These are phyloP conservation scores for Mucor lusitanicus DNA, from an alignment of 371 early-diverging fungal genomes.

Conservation along the genomic window DNA sequence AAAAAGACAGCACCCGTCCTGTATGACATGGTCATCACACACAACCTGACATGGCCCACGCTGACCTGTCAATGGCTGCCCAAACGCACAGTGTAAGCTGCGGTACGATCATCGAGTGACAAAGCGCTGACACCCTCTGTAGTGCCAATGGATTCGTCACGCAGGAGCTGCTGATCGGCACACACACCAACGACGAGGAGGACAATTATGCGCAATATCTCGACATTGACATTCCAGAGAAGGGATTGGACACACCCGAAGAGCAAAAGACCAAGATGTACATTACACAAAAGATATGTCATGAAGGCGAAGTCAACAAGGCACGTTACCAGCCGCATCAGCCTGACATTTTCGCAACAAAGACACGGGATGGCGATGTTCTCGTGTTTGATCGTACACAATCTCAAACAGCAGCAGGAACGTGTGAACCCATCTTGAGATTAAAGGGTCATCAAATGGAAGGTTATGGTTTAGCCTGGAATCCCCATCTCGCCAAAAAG, in stretches of 20 bases:
- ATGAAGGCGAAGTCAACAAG: slow-evolving; percentile 95
- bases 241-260: slow-evolving; percentile 47
- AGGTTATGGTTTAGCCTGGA: slow-evolving; percentile 90
- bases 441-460: slow-evolving; percentile 92
- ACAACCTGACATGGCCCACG: slow-evolving; percentile 98
- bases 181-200: slow-evolving; percentile 96
- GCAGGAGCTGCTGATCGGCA: slow-evolving; percentile 90
- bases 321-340: slow-evolving; percentile 95
- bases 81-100: slow-evolving; percentile 76
- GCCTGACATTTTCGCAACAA: slow-evolving; percentile 94
- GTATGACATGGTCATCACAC: slow-evolving; percentile 97
- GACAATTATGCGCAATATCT: slow-evolving; percentile 94
- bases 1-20: slow-evolving; percentile 98
- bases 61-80: slow-evolving; percentile 99
- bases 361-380: slow-evolving; percentile 88
- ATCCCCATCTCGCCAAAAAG: slow-evolving; percentile 55
- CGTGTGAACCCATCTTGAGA: slow-evolving; percentile 82
- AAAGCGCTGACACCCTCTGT: too few relatives aligned
- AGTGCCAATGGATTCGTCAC: slow-evolving; percentile 54
- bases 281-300: slow-evolving; percentile 86
- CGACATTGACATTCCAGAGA: slow-evolving; percentile 79
- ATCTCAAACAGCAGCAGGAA: slow-evolving; percentile 50
- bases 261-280: slow-evolving; percentile 16
- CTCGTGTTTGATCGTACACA: slow-evolving; percentile 93
- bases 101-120: too few relatives aligned